Base-by-base conservation (phyloP, 352 stramenopile species). In the Phytophthora constricta region DNA sequence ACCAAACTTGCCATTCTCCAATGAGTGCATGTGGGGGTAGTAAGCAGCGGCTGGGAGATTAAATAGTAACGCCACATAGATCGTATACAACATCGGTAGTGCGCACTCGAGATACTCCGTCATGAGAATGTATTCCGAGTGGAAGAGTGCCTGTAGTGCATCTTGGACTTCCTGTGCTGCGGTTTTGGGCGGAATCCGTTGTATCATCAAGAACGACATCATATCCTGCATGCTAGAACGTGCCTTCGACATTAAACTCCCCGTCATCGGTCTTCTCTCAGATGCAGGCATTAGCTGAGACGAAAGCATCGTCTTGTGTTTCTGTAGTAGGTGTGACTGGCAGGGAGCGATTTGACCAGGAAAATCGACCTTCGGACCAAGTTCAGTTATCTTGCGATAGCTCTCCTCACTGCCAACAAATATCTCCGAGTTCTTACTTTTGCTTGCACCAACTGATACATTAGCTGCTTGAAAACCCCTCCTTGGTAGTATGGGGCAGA, bases 21-120 rank as follows among this genome's bases (percentile, higher is more conserved):
- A n/a, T n/a, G n/a, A n/a, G n/a, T n/a, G n/a, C n/a, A n/a, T n/a
- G n/a, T 65, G 62, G 0, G 68, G 39, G 41, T 73, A 77, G 49
- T 70, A 77, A 1, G 45, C 41, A n/a, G 59, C 55, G 13, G 65
- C 71, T 13, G 65, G 65, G 2, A 75, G 26, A 2, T 63, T 39
- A 10, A 41, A 52, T 13, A 75, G 49, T 5, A 58, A 47, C 16
- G 34, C 48, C 3, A 72, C 10, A 27, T 68, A 73, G 10, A 53
- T n/a, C 4, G 42, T 19, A 47, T 73, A 73, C 1, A 76, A 3
- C 1, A 73, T 16, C 27, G 62, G 66, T 2, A 79, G 48, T 0
- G 46, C 34, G 39, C 62, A 75, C 46, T 70, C 54, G 55, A 76
- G 50, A 28, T 73, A 73, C 47, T 73, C 58, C 4, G 42, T n/a